Evolutionary conservation across 768 basidiomycete genomes (phyloP).

Genomic region (Tephrocybe sp.): DNA sequence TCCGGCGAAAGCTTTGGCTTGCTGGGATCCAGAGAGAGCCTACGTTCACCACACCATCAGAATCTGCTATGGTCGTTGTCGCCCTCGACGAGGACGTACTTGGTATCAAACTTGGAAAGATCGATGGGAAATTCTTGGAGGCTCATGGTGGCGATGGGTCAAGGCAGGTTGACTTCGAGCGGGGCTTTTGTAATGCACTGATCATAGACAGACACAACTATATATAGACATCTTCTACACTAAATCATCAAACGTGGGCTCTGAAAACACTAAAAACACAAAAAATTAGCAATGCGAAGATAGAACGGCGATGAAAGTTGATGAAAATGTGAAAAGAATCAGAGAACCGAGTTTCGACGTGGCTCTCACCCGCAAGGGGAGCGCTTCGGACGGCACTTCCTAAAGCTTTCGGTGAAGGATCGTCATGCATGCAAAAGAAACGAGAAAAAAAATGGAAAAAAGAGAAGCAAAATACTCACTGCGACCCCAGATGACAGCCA

Average conservation of each 20-base stretch:
- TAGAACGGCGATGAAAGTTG: neutral
- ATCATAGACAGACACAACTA: neutral
- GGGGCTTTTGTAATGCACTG: neutral
- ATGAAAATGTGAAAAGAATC: constrained; percentile 28
- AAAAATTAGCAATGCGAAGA: constrained; percentile 1
- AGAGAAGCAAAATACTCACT: constrained; percentile 8
- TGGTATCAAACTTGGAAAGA: constrained; percentile 65
- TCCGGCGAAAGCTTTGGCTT: constrained; percentile 61
- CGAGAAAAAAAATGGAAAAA: neutral
- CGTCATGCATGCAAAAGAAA: constrained; percentile 32
- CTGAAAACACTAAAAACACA: neutral
- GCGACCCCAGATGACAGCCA: no score
- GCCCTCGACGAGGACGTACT: constrained; percentile 36
- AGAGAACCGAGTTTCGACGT: constrained; percentile 55
- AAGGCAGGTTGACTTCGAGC: neutral
- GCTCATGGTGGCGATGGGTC: constrained; percentile 17
- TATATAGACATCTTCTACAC: constrained; percentile 7
- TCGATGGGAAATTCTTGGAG: constrained; percentile 69
- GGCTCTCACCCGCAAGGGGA: constrained; percentile 32
- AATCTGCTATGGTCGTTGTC: neutral
- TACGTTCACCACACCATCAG: constrained; percentile 20
- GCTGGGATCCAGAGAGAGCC: constrained; percentile 70
- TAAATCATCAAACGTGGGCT: neutral
- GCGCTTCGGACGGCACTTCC: constrained; percentile 60
- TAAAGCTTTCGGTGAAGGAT: constrained; percentile 48